Percentiles rank a stretch among this genome's conserved stretches.
Evolutionary conservation across 148 eudicot species (phyloP).

Genomic region (Diospyros lotus): DNA sequence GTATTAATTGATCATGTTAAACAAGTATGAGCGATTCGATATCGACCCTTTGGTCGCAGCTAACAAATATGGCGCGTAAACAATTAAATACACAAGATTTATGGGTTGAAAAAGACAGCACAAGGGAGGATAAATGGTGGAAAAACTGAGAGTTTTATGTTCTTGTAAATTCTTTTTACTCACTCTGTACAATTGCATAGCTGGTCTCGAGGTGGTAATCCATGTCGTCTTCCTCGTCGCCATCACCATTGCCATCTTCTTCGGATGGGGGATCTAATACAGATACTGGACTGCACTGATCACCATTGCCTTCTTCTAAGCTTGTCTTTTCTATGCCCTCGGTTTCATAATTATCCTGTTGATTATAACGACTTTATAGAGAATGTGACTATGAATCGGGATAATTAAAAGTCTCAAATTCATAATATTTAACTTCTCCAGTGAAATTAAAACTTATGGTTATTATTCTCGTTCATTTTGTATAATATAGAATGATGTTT

Average conservation of each 20-base stretch:
- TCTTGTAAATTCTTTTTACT: conserved; percentile 15
- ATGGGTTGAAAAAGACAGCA: conserved; percentile 19
- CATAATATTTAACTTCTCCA: too few relatives aligned
- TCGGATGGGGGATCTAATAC: conserved; percentile 76
- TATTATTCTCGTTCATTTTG: too few relatives aligned
- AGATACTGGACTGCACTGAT: conserved; percentile 87
- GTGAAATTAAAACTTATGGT: too few relatives aligned
- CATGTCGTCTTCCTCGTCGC: conserved; percentile 24
- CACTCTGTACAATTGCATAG: conserved; percentile 76
- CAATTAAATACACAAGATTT: background rate
- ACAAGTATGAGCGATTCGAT: background rate
- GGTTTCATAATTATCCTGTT: conserved; percentile 21
- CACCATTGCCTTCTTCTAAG: conserved; percentile 51
- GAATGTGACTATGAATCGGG: too few relatives aligned
- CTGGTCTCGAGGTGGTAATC: conserved; percentile 49
- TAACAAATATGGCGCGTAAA: background rate
- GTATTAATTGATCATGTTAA: background rate
- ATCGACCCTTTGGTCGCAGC: conserved; percentile 1
- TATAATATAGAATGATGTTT: too few relatives aligned
- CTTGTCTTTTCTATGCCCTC: conserved; percentile 21
- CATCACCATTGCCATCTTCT: conserved; percentile 36
- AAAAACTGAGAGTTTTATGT: background rate
- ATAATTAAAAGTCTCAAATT: too few relatives aligned
- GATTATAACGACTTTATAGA: background rate
- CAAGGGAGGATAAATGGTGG: background rate